phyloP scores from a whole-genome alignment of 495 filamentous ascomycete species.

The Darksidea phi region DNA sequence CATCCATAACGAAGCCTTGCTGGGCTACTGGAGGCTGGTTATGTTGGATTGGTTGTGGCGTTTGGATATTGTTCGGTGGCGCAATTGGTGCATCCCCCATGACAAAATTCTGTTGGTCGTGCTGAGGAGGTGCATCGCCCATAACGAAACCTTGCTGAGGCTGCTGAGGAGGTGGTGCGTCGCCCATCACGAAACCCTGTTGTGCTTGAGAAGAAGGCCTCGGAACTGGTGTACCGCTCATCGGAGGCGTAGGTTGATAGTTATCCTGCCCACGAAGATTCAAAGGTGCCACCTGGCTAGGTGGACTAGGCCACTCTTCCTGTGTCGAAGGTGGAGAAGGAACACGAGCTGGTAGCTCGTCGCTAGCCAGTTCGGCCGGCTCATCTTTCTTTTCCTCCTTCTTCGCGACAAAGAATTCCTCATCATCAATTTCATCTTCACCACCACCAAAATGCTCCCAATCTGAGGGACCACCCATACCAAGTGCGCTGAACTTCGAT shows the following conservation, averaged over 20 bases:
- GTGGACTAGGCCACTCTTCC: slow-evolving; percentile 33
- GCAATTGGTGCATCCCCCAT: slow-evolving; percentile 7
- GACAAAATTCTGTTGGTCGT: slow-evolving; percentile 2
- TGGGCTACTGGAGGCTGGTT: slow-evolving; percentile 13
- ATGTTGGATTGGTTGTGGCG: slow-evolving; percentile 7
- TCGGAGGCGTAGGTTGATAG: slow-evolving; percentile 32
- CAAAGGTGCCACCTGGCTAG: slow-evolving; percentile 23
- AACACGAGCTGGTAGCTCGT: slow-evolving; percentile 21
- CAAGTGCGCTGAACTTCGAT: slow-evolving; percentile 48
- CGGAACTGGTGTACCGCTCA: not conserved
- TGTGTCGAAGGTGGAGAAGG: slow-evolving; percentile 20
- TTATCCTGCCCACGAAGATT: slow-evolving; percentile 20
- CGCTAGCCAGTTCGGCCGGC: slow-evolving; percentile 18
- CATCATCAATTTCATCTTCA: slow-evolving; percentile 35
- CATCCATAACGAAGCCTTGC: slow-evolving; percentile 11
- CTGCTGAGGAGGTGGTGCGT: slow-evolving; percentile 13
- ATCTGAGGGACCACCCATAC: slow-evolving; percentile 57
- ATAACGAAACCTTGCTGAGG: slow-evolving; percentile 20
- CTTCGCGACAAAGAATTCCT: slow-evolving; percentile 30
- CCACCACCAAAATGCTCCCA: slow-evolving; percentile 55
- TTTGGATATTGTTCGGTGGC: not conserved
- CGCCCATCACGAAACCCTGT: slow-evolving; percentile 19
- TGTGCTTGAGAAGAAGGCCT: not conserved
- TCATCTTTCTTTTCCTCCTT: slow-evolving; percentile 16
- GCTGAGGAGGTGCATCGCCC: slow-evolving; percentile 5